Conservation (phyloP, 129 eudicot genomes). For the Flaveria trinervia region DNA sequence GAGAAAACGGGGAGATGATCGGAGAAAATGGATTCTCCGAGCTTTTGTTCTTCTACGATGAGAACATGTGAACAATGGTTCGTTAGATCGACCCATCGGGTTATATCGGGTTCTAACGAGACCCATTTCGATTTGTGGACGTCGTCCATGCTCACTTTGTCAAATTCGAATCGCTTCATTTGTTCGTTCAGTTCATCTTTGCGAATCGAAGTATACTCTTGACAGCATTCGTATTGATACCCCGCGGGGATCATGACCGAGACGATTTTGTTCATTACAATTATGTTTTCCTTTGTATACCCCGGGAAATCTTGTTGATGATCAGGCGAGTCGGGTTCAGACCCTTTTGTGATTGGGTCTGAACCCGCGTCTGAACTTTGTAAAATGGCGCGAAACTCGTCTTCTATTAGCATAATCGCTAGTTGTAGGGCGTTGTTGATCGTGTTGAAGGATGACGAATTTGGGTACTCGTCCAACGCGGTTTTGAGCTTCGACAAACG, state of each 20-base stretch:
- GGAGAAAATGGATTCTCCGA: conserved; percentile 50
- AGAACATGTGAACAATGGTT: conserved; percentile 51
- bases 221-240: conserved; percentile 67
- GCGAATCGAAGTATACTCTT: conserved; percentile 50
- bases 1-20: conserved; percentile 26
- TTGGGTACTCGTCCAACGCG: conserved; percentile 47
- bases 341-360: conserved; percentile 27
- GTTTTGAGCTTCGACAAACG: conserved; percentile 46
- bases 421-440: conserved; percentile 50
- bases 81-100: conserved; percentile 60
- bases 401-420: conserved; percentile 64
- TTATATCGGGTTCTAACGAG: conserved; percentile 60
- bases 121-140: conserved; percentile 65
- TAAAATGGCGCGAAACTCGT: conserved; percentile 56
- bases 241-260: conserved; percentile 55
- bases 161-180: conserved; percentile 45
- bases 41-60: conserved; percentile 52
- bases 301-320: conserved; percentile 38
- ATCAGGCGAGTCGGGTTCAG: background rate
- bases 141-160: conserved; percentile 62
- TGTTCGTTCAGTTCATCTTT: conserved; percentile 46
- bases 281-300: conserved; percentile 38
- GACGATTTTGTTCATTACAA: conserved; percentile 46
- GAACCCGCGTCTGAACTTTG: conserved; percentile 33
- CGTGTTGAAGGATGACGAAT: conserved; percentile 29